These are phyloP conservation scores for Hysterium pulicare DNA, from an alignment of 2,329 filamentous ascomycete genomes.

Conservation along the genomic window DNA sequence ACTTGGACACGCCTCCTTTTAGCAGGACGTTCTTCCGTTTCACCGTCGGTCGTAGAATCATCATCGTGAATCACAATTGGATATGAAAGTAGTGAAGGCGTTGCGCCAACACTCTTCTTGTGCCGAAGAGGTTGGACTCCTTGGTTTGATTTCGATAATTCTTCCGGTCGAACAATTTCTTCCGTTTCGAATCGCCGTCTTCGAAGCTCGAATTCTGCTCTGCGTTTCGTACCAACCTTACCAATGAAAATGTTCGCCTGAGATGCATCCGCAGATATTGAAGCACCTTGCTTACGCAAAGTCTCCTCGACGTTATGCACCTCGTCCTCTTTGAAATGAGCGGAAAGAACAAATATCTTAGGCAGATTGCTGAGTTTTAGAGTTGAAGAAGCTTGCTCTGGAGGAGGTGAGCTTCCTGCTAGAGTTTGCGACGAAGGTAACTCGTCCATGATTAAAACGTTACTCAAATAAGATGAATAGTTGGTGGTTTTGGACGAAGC, in stretches of 20 bases:
- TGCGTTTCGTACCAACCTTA: slow-evolving; percentile 64
- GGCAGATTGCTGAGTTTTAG: slow-evolving; percentile 51
- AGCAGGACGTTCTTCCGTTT: slow-evolving; percentile 13
- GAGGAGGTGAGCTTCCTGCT: slow-evolving; percentile 15
- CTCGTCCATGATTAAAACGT: slow-evolving; percentile 18
- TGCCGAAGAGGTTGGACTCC: neutral
- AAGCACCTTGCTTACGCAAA: slow-evolving; percentile 53
- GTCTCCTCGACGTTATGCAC: slow-evolving; percentile 62
- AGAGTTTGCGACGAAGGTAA: slow-evolving; percentile 17
- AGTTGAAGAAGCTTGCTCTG: slow-evolving; percentile 10
- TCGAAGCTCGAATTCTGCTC: slow-evolving; percentile 75
- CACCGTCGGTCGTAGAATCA: slow-evolving; percentile 24
- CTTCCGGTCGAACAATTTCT: slow-evolving; percentile 36
- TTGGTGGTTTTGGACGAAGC: slow-evolving; percentile 16
- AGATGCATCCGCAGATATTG: slow-evolving; percentile 66
- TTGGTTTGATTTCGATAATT: neutral
- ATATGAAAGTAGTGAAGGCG: neutral
- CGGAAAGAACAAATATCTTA: slow-evolving; percentile 68
- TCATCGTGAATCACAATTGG: neutral
- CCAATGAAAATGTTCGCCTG: slow-evolving; percentile 75
- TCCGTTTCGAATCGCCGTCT: slow-evolving; percentile 60
- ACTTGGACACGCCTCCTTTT: slow-evolving; percentile 18
- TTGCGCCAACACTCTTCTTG: neutral
- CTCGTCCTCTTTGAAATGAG: slow-evolving; percentile 63
- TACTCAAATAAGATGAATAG: slow-evolving; percentile 18